phyloP scores from a whole-genome alignment of 768 basidiomycete genomes.

The Collybia mongolica region DNA sequence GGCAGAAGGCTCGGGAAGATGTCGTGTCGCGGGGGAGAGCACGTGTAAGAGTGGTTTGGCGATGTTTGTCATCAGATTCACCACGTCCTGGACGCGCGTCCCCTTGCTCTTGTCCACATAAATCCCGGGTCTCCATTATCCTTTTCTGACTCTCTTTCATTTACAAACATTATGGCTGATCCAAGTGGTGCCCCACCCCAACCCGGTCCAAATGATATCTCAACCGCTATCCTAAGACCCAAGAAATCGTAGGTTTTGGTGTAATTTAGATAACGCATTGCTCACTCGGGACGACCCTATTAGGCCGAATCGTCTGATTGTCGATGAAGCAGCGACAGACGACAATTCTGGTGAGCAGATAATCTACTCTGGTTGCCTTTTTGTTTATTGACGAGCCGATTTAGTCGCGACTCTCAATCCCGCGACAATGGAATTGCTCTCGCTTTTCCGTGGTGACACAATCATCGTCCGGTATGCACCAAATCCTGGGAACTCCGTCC shows the following conservation, averaged over 20 bases:
- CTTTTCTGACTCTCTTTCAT: constrained; percentile 17
- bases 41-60: constrained; percentile 15
- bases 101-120: constrained; percentile 22
- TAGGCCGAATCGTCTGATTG: constrained; percentile 96
- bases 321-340: constrained; percentile 91
- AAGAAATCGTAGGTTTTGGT: constrained; percentile 88
- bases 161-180: constrained; percentile 56
- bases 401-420: constrained; percentile 93
- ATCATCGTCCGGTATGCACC: constrained; percentile 82
- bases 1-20: constrained; percentile 30
- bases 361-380: background rate
- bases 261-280: constrained; percentile 6
- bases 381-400: constrained; percentile 13
- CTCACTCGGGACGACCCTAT: constrained; percentile 18
- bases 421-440: constrained; percentile 91
- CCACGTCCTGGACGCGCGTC: constrained; percentile 37
- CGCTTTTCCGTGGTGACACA: constrained; percentile 96
- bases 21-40: constrained; percentile 12
- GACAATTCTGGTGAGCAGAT: constrained; percentile 84
- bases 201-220: constrained; percentile 85
- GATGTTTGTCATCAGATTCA: constrained; percentile 17
- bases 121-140: constrained; percentile 20
- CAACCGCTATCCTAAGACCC: constrained; percentile 92
- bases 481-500: background rate
- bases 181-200: constrained; percentile 82